These are phyloP conservation scores for Hygrophorus pudorinus DNA, from an alignment of 768 basidiomycete species.

Conservation along the genomic window DNA sequence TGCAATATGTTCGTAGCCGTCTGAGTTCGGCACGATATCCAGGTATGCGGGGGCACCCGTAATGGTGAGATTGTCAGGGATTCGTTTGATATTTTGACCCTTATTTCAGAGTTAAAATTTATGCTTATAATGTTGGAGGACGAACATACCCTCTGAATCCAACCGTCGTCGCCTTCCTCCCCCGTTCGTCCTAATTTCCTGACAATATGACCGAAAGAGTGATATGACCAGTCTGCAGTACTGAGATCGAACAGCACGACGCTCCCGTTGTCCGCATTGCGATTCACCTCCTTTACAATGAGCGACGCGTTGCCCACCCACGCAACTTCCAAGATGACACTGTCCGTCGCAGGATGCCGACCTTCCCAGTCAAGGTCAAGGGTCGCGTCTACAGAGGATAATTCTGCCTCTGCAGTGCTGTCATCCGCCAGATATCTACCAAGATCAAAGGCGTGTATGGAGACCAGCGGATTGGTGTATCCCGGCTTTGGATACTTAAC, in stretches of 20 bases:
- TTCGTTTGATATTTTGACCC: constrained; percentile 54
- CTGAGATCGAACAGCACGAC: constrained; percentile 67
- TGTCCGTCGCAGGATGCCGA: constrained; percentile 46
- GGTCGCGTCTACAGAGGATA: constrained; percentile 32
- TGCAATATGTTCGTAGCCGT: constrained; percentile 90
- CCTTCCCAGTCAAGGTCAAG: constrained; percentile 59
- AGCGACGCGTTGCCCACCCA: constrained; percentile 78
- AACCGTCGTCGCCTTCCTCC: constrained; percentile 85
- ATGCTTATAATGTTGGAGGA: background rate
- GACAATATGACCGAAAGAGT: constrained; percentile 45
- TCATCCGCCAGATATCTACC: constrained; percentile 34
- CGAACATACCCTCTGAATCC: constrained; percentile 76
- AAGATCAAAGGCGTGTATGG: constrained; percentile 77
- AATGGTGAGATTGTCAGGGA: constrained; percentile 34
- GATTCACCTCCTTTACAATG: constrained; percentile 79
- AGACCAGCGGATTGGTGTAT: constrained; percentile 79
- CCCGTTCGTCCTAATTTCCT: constrained; percentile 73
- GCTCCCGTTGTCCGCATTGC: constrained; percentile 72
- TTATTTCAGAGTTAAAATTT: constrained; percentile 16
- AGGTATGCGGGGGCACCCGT: constrained; percentile 62
- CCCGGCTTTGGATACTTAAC: constrained; percentile 86
- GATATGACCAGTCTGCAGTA: constrained; percentile 15
- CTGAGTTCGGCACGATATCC: constrained; percentile 73
- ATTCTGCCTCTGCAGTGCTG: constrained; percentile 16
- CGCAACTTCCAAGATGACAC: constrained; percentile 70